phyloP scores from a whole-genome alignment of 148 eudicot genomes.

The Rhododendron mucronatum region DNA sequence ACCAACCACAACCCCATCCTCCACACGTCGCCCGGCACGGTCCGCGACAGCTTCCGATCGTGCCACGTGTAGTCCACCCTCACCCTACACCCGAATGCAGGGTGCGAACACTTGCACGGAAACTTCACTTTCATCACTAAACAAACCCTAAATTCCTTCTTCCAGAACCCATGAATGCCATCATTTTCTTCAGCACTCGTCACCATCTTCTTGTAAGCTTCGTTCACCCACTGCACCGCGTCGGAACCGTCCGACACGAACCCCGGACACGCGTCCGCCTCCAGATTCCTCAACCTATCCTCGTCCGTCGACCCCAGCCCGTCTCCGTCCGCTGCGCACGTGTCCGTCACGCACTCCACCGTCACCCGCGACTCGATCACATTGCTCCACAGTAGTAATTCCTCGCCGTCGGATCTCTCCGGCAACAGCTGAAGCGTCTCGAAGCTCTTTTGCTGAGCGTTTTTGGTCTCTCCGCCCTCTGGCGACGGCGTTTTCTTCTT shows the following conservation, averaged over 20 bases:
- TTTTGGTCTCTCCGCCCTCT: neutral
- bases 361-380: conserved; percentile 28
- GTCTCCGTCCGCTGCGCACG: conserved; percentile 8
- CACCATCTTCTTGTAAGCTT: conserved; percentile 36
- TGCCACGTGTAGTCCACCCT: conserved; percentile 26
- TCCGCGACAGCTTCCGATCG: conserved; percentile 8
- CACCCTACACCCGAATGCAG: conserved; percentile 46
- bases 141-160: conserved; percentile 21
- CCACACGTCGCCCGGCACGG: conserved; percentile 51
- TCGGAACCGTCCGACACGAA: conserved; percentile 30
- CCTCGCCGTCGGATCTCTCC: conserved; percentile 4
- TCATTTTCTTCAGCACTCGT: neutral
- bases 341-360: conserved; percentile 27
- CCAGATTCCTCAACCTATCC: conserved; percentile 31
- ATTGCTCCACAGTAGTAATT: neutral
- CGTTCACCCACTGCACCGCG: conserved; percentile 42
- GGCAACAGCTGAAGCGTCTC: conserved; percentile 6
- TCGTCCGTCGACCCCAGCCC: conserved; percentile 34
- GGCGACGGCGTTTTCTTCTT: neutral
- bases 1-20: conserved; percentile 34
- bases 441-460: too few species aligned
- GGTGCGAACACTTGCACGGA: neutral
- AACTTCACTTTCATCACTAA: conserved; percentile 29
- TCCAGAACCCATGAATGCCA: neutral
- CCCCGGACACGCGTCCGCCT: conserved; percentile 42